Evolutionary conservation across 2,329 filamentous ascomycete species (phyloP).

Genomic region (Xylogone sp.): DNA sequence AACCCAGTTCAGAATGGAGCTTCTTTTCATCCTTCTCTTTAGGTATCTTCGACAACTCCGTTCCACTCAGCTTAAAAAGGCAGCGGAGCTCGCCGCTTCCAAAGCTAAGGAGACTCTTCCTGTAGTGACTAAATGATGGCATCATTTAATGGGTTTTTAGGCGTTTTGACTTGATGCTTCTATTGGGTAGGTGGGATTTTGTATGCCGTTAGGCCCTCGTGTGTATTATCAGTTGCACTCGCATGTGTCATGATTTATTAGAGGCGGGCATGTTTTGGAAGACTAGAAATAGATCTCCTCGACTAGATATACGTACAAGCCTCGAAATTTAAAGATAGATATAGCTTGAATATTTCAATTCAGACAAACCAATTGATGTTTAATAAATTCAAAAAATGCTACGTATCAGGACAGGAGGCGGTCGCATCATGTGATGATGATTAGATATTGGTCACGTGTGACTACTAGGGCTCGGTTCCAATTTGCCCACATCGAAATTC

Average conservation of each 20-base stretch:
- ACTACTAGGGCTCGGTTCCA: neutral
- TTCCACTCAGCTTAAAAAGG: slow-evolving; percentile 64
- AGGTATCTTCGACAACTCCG: slow-evolving; percentile 72
- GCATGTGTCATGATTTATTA: neutral
- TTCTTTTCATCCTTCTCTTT: slow-evolving; percentile 82
- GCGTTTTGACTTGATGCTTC: neutral
- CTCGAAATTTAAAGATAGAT: no score
- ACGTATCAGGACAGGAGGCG: no score
- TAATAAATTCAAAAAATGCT: no score
- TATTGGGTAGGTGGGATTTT: neutral
- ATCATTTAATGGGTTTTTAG: neutral
- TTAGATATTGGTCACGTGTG: neutral
- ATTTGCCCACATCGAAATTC: neutral
- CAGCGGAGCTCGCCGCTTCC: slow-evolving; percentile 58
- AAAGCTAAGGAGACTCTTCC: slow-evolving; percentile 43
- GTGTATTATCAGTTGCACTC: neutral
- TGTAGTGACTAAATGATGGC: slow-evolving; percentile 22
- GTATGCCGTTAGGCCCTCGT: neutral
- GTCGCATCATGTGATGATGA: no score
- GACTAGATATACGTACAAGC: no score
- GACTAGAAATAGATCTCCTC: no score
- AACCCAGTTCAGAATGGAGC: slow-evolving; percentile 62
- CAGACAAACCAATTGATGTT: no score
- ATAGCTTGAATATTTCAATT: neutral
- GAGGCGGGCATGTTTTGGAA: neutral